Percentiles rank a stretch among this genome's conserved stretches.
Evolutionary conservation across 176 grass and related monocot genomes (phyloP).

Genomic region (Phragmites australis): DNA sequence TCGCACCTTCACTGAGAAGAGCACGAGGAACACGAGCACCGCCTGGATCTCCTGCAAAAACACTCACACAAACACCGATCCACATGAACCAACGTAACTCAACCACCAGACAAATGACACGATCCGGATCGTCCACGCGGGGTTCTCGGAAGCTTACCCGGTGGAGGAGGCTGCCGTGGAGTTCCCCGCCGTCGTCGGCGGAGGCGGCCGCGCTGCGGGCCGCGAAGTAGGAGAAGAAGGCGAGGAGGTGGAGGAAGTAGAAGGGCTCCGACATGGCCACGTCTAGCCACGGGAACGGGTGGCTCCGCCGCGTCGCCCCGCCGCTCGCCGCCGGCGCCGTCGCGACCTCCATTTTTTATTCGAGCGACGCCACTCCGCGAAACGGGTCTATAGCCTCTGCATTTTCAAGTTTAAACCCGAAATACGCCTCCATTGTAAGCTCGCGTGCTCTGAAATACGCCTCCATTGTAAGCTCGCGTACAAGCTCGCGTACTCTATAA

Average conservation of each 20-base stretch:
- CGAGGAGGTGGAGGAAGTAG: conserved; percentile 85
- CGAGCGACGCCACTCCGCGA: neutral
- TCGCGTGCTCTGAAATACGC: neutral
- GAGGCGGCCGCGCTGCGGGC: conserved; percentile 55
- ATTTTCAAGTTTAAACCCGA: neutral
- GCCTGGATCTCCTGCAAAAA: conserved; percentile 84
- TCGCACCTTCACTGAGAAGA: conserved; percentile 78
- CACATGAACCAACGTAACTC: conserved; percentile 17
- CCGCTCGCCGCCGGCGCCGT: conserved; percentile 46
- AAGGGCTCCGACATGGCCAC: conserved; percentile 70
- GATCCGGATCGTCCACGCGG: neutral
- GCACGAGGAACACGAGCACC: conserved; percentile 67
- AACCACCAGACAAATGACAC: neutral
- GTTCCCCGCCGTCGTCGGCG: conserved; percentile 42
- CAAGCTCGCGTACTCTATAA: neutral
- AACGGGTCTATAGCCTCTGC: neutral
- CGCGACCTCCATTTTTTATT: conserved; percentile 52
- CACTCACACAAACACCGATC: conserved; percentile 15
- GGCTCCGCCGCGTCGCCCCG: conserved; percentile 33
- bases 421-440: neutral
- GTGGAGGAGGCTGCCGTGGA: conserved; percentile 64
- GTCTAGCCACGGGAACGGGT: conserved; percentile 81
- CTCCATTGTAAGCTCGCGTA: neutral
- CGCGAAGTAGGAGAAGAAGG: conserved; percentile 92
- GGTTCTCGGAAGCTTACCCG: conserved; percentile 33